Evolutionary conservation across 2,329 filamentous ascomycete genomes (phyloP), one percentile per base, ranked within the genome.

Genomic region (Talaromyces sp.): DNA sequence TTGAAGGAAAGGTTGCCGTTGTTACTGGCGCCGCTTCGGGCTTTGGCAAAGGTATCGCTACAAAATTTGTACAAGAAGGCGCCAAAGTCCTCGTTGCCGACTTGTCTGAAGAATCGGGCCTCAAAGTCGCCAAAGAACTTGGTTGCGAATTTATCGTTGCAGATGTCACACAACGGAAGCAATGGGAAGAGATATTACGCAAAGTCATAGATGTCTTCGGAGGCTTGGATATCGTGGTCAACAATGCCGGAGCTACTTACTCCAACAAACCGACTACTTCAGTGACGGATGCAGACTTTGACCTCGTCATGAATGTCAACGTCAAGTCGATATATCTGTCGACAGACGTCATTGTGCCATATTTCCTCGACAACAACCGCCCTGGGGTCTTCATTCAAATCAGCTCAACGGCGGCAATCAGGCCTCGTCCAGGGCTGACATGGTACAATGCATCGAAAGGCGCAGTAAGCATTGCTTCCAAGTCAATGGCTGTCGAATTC

Each of bases 381-480:
- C 74, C 74, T 9, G 79, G 79, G 0, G 72, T 69, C 10, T 76
- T 80, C 59, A 75, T 81, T 66, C 78, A 80, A 60, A 74, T 80
- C 62, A 77, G 76, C 8, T 75, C 73, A n/a, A 78, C 75, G 3
- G 78, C 75, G 2, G 78, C 74, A 10, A 70, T 75, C 37, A 71
- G 78, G 39, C 78, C 78, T 9, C 69, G 78, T 5, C 76, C 75
- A 0, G 76, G 77, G 0, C 66, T 80, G 56, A 76, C 77, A 1
- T 80, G 78, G 78, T 80, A 80, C 61, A 79, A 79, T 70, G 73
- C 77, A 3, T 75, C 72, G 24, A 80, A 80, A 68, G 78, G 71
- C 1, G 77, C 78, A 10, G 77, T 80, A 69, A 76, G 57, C 13
- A 65, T 57, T 47, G 72, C 70, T 5, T 65, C 67, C n/a, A 71